Conservation (phyloP, 345 rosid genomes). For the Citrus cavaleriei region DNA sequence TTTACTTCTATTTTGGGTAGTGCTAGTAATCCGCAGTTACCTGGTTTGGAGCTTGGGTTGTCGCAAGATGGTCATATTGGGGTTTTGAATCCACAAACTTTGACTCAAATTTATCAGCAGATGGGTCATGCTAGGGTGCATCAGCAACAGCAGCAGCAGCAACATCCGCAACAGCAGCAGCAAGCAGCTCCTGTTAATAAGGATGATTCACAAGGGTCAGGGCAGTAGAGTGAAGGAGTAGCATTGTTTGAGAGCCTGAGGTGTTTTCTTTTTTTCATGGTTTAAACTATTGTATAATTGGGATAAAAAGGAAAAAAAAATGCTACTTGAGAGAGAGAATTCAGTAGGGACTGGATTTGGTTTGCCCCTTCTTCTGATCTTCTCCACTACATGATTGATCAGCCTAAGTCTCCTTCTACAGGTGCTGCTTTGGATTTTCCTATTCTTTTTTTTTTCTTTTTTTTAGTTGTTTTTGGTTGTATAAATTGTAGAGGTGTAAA, state of each 20-base stretch:
- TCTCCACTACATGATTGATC: conserved; percentile 27
- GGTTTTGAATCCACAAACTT: conserved; percentile 68
- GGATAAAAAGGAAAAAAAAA: conserved; percentile 22
- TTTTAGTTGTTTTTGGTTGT: background rate
- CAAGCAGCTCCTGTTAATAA: conserved; percentile 48
- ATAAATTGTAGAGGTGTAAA: conserved; percentile 6
- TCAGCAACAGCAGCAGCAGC: conserved; percentile 42
- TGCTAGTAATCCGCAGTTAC: conserved; percentile 48
- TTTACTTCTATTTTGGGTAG: conserved; percentile 71
- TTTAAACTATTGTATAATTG: conserved; percentile 51
- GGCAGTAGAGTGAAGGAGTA: conserved; percentile 39
- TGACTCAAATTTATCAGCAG: conserved; percentile 88
- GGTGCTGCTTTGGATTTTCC: conserved; percentile 28
- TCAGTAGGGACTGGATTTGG: conserved; percentile 42
- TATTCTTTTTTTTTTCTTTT: background rate
- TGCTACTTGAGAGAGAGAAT: conserved; percentile 34
- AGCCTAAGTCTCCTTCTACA: conserved; percentile 36
- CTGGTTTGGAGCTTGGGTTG: conserved; percentile 91
- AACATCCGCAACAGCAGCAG: conserved; percentile 23
- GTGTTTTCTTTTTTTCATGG: conserved; percentile 31
- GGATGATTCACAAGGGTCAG: conserved; percentile 92
- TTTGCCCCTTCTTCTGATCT: conserved; percentile 33
- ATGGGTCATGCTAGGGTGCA: conserved; percentile 65
- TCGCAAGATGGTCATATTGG: conserved; percentile 94
- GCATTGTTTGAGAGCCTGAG: conserved; percentile 33